These are phyloP conservation scores for Phytophthora capsici DNA, from an alignment of 352 stramenopile genomes.

Conservation along the genomic window DNA sequence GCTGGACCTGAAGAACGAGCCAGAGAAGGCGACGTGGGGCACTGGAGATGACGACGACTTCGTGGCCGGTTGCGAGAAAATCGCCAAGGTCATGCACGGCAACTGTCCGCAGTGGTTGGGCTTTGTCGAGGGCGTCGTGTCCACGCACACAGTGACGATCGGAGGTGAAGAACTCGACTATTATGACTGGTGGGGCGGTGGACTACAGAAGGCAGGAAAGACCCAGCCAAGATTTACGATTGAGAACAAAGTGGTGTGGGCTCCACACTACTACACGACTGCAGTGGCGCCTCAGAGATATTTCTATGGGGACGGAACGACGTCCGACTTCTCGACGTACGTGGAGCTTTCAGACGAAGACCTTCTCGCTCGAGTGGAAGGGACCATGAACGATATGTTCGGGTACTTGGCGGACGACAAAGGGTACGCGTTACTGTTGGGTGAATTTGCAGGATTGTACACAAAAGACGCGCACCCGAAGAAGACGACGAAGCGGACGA, in stretches of 20 bases:
- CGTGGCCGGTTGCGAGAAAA: constrained; percentile 66
- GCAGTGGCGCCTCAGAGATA: constrained; percentile 74
- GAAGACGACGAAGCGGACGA: constrained; percentile 78
- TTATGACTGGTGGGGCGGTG: constrained; percentile 85
- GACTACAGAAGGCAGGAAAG: constrained; percentile 63
- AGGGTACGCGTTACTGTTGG: constrained; percentile 60
- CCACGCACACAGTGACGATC: constrained; percentile 53
- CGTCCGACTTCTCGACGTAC: constrained; percentile 52
- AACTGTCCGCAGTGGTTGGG: constrained; percentile 80
- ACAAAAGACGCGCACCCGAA: constrained; percentile 67
- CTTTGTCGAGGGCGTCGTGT: constrained; percentile 79
- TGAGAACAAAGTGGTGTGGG: constrained; percentile 83
- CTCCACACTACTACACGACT: constrained; percentile 86
- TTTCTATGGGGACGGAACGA: constrained; percentile 73
- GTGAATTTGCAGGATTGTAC: constrained; percentile 80
- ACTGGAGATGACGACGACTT: constrained; percentile 74
- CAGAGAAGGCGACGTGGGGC: constrained; percentile 69
- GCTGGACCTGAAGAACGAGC: constrained; percentile 86
- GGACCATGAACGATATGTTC: constrained; percentile 84
- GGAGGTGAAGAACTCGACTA: constrained; percentile 58
- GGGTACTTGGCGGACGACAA: constrained; percentile 67
- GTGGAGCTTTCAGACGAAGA: constrained; percentile 67
- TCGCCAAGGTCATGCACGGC: constrained; percentile 77
- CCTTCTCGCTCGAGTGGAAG: constrained; percentile 51
- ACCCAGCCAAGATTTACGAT: constrained; percentile 58